These are phyloP conservation scores for Xylaria bambusicola DNA, from an alignment of 495 filamentous ascomycete species.

Conservation along the genomic window DNA sequence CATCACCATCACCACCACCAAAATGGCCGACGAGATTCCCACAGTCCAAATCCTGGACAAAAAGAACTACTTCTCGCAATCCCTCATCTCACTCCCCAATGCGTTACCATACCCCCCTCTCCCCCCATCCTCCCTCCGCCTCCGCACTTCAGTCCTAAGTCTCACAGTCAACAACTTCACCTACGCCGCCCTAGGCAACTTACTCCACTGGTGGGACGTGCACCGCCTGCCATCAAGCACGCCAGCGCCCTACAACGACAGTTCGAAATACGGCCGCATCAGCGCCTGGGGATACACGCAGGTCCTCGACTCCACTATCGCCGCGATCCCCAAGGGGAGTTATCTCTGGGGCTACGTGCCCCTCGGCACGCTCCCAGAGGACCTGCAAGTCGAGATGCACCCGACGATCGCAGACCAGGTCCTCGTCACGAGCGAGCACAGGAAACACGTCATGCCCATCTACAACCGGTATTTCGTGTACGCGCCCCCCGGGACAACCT, in stretches of 20 bases:
- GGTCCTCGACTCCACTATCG: constrained; percentile 50
- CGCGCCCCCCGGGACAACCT: constrained; percentile 12
- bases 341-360: constrained; percentile 43
- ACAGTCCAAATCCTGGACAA: constrained; percentile 39
- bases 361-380: constrained; percentile 39
- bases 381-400: constrained; percentile 34
- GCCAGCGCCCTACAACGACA: constrained; percentile 56
- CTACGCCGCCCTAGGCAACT: constrained; percentile 51
- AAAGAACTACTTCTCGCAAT: constrained; percentile 40
- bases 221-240: constrained; percentile 38
- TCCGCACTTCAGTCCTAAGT: constrained; percentile 46
- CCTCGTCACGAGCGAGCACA: constrained; percentile 39
- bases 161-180: constrained; percentile 59
- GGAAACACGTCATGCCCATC: constrained; percentile 47
- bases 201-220: constrained; percentile 53
- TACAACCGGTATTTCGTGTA: constrained; percentile 55
- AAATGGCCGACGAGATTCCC: constrained; percentile 14
- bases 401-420: constrained; percentile 40
- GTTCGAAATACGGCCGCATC: constrained; percentile 51
- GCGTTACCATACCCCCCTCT: constrained; percentile 31
- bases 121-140: constrained; percentile 40
- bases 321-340: constrained; percentile 34
- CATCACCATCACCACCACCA: neutral
- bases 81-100: constrained; percentile 31
- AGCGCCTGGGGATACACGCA: constrained; percentile 59